phyloP scores from a whole-genome alignment of 148 eudicot species.

The Fagopyrum esculentum region DNA sequence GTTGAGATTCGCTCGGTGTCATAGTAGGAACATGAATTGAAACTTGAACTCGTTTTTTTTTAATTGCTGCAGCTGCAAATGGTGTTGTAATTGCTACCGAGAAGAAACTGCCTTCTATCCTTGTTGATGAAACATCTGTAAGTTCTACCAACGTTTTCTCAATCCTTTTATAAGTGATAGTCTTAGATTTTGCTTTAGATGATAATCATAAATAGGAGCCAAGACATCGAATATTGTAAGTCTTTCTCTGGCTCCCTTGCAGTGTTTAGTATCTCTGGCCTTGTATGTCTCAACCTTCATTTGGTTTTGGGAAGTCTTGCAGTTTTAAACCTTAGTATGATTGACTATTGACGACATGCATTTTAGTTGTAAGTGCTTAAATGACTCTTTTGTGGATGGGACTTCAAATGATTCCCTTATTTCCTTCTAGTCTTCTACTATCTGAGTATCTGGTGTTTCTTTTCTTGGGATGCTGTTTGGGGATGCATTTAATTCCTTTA shows the following conservation, averaged over 20 bases:
- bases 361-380: not conserved
- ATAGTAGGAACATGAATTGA: not conserved
- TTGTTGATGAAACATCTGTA: slow-evolving; percentile 11
- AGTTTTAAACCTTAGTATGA: not conserved
- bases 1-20: not conserved
- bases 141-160: slow-evolving; percentile 46
- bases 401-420: not conserved
- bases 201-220: not conserved
- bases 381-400: not conserved
- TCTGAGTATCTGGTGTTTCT: not conserved
- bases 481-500: not conserved
- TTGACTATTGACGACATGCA: not conserved
- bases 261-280: not conserved
- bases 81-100: slow-evolving; percentile 98
- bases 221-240: not conserved
- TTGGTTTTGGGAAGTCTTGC: not conserved
- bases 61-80: slow-evolving; percentile 72
- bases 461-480: not conserved
- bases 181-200: not conserved
- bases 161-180: not conserved
- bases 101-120: slow-evolving; percentile 26
- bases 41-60: not conserved
- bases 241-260: not conserved
- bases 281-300: not conserved
- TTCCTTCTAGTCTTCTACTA: not conserved